phyloP scores from a whole-genome alignment of 768 basidiomycete species.

The Suillus lakei region DNA sequence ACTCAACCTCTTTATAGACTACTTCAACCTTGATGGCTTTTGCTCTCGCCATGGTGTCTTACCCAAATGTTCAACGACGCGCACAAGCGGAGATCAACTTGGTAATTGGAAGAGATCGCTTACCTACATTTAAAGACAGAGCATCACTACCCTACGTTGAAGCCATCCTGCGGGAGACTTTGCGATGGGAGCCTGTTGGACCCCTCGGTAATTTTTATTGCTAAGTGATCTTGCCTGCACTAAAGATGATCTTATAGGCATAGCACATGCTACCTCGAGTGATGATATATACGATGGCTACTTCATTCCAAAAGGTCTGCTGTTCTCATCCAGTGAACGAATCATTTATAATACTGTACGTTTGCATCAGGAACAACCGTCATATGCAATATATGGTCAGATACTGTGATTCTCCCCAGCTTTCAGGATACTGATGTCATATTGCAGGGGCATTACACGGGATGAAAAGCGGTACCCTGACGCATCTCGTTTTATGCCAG shows the following conservation, averaged over 20 bases:
- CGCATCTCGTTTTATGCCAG: slow-evolving; percentile 17
- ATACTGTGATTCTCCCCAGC: not conserved
- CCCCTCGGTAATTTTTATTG: not conserved
- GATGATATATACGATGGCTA: slow-evolving; percentile 46
- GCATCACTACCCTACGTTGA: slow-evolving; percentile 5
- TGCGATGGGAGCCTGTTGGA: not conserved
- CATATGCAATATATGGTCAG: slow-evolving; percentile 2
- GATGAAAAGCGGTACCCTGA: slow-evolving; percentile 13
- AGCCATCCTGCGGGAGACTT: not conserved
- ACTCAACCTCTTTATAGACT: slow-evolving; percentile 10
- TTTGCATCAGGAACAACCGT: slow-evolving; percentile 2
- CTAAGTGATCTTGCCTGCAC: not conserved
- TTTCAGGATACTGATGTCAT: not conserved
- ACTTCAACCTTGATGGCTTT: slow-evolving; percentile 14
- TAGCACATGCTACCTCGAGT: slow-evolving; percentile 2
- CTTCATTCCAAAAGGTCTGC: slow-evolving; percentile 30
- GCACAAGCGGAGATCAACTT: slow-evolving; percentile 22
- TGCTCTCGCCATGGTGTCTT: slow-evolving; percentile 8
- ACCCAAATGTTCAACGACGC: slow-evolving; percentile 17
- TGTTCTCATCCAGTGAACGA: not conserved
- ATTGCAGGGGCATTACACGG: slow-evolving; percentile 10
- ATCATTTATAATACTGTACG: no score
- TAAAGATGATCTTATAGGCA: not conserved
- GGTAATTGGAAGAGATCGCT: slow-evolving; percentile 3
- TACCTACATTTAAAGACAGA: not conserved